phyloP scores from a whole-genome alignment of 495 filamentous ascomycete species.

The Aspergillus asperescens region DNA sequence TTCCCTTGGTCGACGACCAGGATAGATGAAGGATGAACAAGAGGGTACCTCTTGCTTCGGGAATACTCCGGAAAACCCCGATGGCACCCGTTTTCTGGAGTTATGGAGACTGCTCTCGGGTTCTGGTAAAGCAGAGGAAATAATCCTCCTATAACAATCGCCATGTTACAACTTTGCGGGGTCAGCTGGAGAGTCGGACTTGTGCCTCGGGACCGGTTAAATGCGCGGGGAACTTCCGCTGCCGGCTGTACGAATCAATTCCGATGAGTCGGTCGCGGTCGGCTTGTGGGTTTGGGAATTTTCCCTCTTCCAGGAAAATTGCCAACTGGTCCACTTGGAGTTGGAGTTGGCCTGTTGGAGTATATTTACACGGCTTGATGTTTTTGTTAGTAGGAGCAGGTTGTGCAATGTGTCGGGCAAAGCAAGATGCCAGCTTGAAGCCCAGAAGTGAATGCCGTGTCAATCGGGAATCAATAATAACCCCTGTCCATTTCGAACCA shows the following conservation, averaged over 20 bases:
- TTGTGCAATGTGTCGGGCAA: too few relatives aligned
- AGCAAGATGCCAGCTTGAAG: too few relatives aligned
- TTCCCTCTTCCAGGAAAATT: too few relatives aligned
- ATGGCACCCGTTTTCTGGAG: background rate
- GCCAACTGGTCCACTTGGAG: too few relatives aligned
- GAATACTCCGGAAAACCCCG: constrained; percentile 10
- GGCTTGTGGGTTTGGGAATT: constrained; percentile 11
- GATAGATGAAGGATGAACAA: background rate
- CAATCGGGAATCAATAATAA: constrained; percentile 23
- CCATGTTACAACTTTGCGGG: constrained; percentile 17
- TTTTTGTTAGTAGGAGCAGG: too few relatives aligned
- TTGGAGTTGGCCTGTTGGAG: too few relatives aligned
- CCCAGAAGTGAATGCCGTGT: constrained; percentile 19
- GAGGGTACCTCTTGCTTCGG: background rate
- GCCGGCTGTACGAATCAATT: constrained; percentile 9
- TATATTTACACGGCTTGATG: too few relatives aligned
- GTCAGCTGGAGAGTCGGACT: background rate
- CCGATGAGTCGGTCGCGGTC: constrained; percentile 15
- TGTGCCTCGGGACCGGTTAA: constrained; percentile 25
- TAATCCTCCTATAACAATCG: too few relatives aligned
- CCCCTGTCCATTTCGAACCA: constrained; percentile 18
- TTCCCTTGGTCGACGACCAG: background rate
- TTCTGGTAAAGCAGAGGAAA: too few relatives aligned
- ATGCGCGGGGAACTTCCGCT: constrained; percentile 21
- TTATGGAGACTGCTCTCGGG: too few relatives aligned